A percentile compares a stretch with the other conserved stretches of the same genome.
Evolutionary conservation across 2,329 filamentous ascomycete species (phyloP).

Genomic region (Colletotrichum euphorbiae): DNA sequence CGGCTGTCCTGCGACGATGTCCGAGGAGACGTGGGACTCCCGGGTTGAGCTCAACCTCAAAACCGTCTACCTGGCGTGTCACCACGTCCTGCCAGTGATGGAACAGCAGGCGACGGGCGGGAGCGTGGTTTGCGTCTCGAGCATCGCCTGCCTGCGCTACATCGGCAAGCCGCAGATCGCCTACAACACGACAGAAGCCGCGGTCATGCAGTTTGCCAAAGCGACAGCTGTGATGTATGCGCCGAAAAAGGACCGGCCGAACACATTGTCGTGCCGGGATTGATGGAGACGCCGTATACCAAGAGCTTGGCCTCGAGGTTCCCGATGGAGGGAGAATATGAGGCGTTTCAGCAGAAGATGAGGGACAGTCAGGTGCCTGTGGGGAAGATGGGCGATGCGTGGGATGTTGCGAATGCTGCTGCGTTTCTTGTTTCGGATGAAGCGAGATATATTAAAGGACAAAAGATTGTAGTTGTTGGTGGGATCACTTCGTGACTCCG

Average conservation of each 20-base stretch:
- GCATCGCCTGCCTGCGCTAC: constrained; percentile 64
- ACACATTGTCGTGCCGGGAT: constrained; percentile 64
- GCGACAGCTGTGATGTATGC: constrained; percentile 64
- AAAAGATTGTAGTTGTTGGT: constrained; percentile 62
- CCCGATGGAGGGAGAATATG: constrained; percentile 48
- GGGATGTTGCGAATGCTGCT: constrained; percentile 68
- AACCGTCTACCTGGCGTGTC: constrained; percentile 64
- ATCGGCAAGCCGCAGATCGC: constrained; percentile 62
- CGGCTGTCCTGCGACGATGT: constrained; percentile 61
- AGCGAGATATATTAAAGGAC: constrained; percentile 70
- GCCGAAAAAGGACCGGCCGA: constrained; percentile 59
- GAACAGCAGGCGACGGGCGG: constrained; percentile 56
- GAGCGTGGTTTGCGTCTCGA: constrained; percentile 59
- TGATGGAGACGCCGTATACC: constrained; percentile 65
- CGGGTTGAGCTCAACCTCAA: constrained; percentile 68
- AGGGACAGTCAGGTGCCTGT: constrained; percentile 68
- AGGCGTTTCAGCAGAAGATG: constrained; percentile 55
- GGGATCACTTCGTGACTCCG: constrained; percentile 56
- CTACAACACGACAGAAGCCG: constrained; percentile 64
- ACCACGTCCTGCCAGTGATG: constrained; percentile 66
- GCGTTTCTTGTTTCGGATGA: constrained; percentile 63
- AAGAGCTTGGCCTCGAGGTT: constrained; percentile 56
- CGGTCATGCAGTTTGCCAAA: constrained; percentile 62
- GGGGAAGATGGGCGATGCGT: constrained; percentile 68
- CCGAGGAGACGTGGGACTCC: constrained; percentile 61